These are phyloP conservation scores for Canavalia gladiata DNA, from an alignment of 306 rosid genomes.

Conservation along the genomic window DNA sequence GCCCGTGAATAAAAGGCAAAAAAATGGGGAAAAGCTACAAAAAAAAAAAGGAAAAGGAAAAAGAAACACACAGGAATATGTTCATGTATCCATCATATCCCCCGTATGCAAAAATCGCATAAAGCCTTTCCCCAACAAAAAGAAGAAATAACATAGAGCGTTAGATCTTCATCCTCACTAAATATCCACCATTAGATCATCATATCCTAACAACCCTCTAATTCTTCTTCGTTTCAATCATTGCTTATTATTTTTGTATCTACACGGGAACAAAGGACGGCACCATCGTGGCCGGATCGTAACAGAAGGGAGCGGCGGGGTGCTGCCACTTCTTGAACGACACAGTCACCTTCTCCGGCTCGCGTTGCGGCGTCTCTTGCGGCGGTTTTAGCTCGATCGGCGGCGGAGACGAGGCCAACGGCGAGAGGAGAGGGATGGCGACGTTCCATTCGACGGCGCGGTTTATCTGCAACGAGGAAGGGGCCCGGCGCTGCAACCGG, in stretches of 20 bases:
- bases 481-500: constrained; percentile 85
- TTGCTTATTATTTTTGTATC: neutral
- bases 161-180: constrained; percentile 49
- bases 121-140: constrained; percentile 37
- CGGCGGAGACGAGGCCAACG: constrained; percentile 67
- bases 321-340: constrained; percentile 88
- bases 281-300: constrained; percentile 61
- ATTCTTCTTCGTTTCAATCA: neutral
- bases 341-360: constrained; percentile 54
- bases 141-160: constrained; percentile 35
- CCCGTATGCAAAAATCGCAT: constrained; percentile 45
- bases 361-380: constrained; percentile 48
- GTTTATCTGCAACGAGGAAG: constrained; percentile 72
- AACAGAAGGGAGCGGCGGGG: constrained; percentile 94
- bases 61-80: constrained; percentile 34
- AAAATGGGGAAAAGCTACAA: constrained; percentile 29
- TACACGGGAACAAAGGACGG: constrained; percentile 74
- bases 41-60: neutral
- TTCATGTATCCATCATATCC: constrained; percentile 12
- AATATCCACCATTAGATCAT: constrained; percentile 37
- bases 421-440: constrained; percentile 90
- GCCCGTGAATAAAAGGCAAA: neutral
- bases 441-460: constrained; percentile 81
- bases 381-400: constrained; percentile 36
- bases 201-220: constrained; percentile 1